Evolutionary conservation across 768 basidiomycete genomes (phyloP), one percentile per base, ranked within the genome.

Genomic region (Rhodotorula kratochvilovae): DNA sequence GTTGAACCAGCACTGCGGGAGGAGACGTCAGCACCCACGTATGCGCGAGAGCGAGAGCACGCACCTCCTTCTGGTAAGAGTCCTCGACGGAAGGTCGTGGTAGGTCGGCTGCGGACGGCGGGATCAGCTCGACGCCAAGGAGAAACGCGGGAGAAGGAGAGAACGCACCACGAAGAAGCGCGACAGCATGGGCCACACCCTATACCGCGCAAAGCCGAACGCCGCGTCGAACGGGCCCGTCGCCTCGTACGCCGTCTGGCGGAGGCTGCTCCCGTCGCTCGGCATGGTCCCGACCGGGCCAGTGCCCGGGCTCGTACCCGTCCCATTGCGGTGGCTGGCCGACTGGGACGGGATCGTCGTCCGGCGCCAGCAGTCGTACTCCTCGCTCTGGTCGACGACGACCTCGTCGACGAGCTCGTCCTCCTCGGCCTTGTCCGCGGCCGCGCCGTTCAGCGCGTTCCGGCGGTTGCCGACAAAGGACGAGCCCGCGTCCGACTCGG

Each of bases 351-450:
- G 80, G 53, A 83, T 79, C 31, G 85, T 85, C 62, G 82, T 86
- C 78, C 84, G 48, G 17, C 85, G 66, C 66, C 76, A 71, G 31
- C 67, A 69, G 48, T 70, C 70, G 67, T 70, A 63, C 21, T 76
- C 66, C 31, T 60, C 89, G 43, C 83, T 81, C 58, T 89, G 84
- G 79, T 91, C 89, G 25, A 91, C 89, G 33, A 91, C 86, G 31
- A 90, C 85, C 81, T 89, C 85, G 79, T 91, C 85, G 6, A 74
- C 85, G 2, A 68, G 66, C 29, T 42, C 45, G 33, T 57, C 63
- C 27, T 62, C 66, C 2, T 68, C 57, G 46, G 55, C 33, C 60
- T 59, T 57, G 15, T 62, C 63, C 4, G 21, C 15, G 82, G 84
- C 72, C 1, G 76, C 76, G 43, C 77, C 67, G 23, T 17, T 25